Evolutionary conservation across 805 yeast genomes (phyloP).

Genomic region (Metschnikowia matae): DNA sequence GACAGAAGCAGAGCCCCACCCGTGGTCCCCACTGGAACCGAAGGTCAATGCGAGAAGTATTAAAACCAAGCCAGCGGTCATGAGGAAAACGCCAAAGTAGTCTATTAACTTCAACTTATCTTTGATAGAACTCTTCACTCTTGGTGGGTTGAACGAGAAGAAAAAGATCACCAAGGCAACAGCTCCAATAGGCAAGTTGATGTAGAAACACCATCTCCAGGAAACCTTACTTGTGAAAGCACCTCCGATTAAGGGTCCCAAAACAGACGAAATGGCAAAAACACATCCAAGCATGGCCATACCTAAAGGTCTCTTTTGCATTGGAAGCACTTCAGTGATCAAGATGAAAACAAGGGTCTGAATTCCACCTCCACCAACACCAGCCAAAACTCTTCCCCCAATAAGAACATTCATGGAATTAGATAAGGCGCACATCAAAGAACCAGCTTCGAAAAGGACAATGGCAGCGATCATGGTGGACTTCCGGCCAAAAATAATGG

Average conservation of each 20-base stretch:
- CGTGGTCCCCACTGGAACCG: slow-evolving; percentile 18
- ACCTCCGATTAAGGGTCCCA: slow-evolving; percentile 26
- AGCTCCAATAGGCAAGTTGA: slow-evolving; percentile 25
- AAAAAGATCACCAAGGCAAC: slow-evolving; percentile 18
- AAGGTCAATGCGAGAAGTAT: slow-evolving; percentile 24
- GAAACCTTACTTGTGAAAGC: slow-evolving; percentile 23
- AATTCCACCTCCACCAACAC: slow-evolving; percentile 37
- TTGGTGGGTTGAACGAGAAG: slow-evolving; percentile 21
- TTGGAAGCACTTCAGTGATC: slow-evolving; percentile 29
- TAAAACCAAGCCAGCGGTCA: slow-evolving; percentile 20
- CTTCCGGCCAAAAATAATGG: slow-evolving; percentile 37
- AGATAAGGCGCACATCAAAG: slow-evolving; percentile 37
- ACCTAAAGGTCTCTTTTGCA: slow-evolving; percentile 23
- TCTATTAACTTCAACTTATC: slow-evolving; percentile 19
- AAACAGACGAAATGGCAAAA: slow-evolving; percentile 22
- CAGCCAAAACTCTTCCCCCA: slow-evolving; percentile 39
- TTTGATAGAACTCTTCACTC: slow-evolving; percentile 8
- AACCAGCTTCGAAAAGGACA: slow-evolving; percentile 30
- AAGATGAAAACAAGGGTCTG: slow-evolving; percentile 28
- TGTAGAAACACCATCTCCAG: slow-evolving; percentile 29
- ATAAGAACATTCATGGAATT: slow-evolving; percentile 34
- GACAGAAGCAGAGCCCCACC: slow-evolving; percentile 24
- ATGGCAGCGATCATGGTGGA: slow-evolving; percentile 23
- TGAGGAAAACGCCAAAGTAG: slow-evolving; percentile 20
- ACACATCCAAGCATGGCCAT: slow-evolving; percentile 19